A percentile compares a stretch with the other conserved stretches of the same genome.
phyloP scores from a whole-genome alignment of 106 monocot species.

The Allium fistulosum region DNA sequence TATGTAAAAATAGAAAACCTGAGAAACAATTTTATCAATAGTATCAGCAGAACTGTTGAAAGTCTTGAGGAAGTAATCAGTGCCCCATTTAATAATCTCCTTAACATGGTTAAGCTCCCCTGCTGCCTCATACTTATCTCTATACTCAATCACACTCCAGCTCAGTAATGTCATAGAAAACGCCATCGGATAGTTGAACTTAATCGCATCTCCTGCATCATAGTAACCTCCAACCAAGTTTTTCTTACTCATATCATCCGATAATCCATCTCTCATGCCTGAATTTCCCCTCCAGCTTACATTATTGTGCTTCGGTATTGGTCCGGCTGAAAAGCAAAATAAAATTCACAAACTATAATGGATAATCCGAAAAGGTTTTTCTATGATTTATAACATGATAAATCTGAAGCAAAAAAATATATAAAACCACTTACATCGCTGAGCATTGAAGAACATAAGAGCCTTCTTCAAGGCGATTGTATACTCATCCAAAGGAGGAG shows the following conservation, averaged over 20 bases:
- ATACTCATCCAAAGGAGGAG: slow-evolving; percentile 63
- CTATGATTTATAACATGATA: not conserved
- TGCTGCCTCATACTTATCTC: slow-evolving; percentile 55
- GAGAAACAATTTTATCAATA: slow-evolving; percentile 46
- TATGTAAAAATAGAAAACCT: slow-evolving; percentile 19
- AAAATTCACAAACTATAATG: not conserved
- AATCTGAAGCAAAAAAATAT: not conserved
- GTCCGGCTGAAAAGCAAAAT: slow-evolving; percentile 33
- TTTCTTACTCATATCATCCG: slow-evolving; percentile 32
- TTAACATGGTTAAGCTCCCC: slow-evolving; percentile 59
- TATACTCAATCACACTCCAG: slow-evolving; percentile 75
- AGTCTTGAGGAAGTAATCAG: slow-evolving; percentile 70
- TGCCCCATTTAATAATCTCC: slow-evolving; percentile 72
- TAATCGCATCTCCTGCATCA: slow-evolving; percentile 72
- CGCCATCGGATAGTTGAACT: slow-evolving; percentile 75
- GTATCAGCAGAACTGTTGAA: slow-evolving; percentile 69
- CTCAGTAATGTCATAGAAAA: slow-evolving; percentile 67
- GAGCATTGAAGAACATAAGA: slow-evolving; percentile 97
- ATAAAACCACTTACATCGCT: slow-evolving; percentile 12
- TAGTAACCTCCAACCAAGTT: slow-evolving; percentile 71
- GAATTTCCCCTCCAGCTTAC: slow-evolving; percentile 76
- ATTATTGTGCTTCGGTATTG: slow-evolving; percentile 50
- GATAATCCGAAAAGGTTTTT: no score
- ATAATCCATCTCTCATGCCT: slow-evolving; percentile 57
- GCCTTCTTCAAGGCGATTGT: slow-evolving; percentile 78